Evolutionary conservation across 78 protist species (phyloP).

Genomic region (Dictyostelium firmibasis): DNA sequence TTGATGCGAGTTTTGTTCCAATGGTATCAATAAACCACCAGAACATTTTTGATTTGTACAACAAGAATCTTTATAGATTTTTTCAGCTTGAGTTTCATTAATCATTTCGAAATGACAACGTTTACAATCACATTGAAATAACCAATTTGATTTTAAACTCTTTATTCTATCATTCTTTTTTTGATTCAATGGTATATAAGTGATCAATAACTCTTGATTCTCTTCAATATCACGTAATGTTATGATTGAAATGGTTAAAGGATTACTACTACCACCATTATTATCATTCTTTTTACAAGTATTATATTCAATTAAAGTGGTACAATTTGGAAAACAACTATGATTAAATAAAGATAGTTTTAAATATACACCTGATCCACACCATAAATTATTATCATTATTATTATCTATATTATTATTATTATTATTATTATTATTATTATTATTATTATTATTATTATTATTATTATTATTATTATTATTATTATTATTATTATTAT

Average conservation of each 20-base stretch:
- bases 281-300: not conserved
- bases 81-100: not conserved
- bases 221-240: slow-evolving; percentile 20
- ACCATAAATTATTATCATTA: slow-evolving; percentile 11
- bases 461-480: not conserved
- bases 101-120: slow-evolving; percentile 5
- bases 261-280: not conserved
- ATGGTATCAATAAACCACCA: slow-evolving; percentile 26
- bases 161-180: not conserved
- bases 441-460: not conserved
- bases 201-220: slow-evolving; percentile 17
- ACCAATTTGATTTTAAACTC: slow-evolving; percentile 46
- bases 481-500: not conserved
- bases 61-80: not conserved
- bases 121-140: slow-evolving; percentile 40
- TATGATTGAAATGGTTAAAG: slow-evolving; percentile 9
- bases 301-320: slow-evolving; percentile 22
- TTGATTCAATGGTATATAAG: slow-evolving; percentile 64
- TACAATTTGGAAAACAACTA: slow-evolving; percentile 56
- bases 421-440: not conserved
- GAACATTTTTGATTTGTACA: slow-evolving; percentile 13
- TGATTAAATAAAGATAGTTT: slow-evolving; percentile 55
- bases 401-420: not conserved
- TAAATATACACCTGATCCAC: slow-evolving; percentile 61
- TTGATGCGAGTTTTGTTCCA: not conserved